Evolutionary conservation across 2,329 filamentous ascomycete genomes (phyloP).

Genomic region (Ophiostoma angusticollis): DNA sequence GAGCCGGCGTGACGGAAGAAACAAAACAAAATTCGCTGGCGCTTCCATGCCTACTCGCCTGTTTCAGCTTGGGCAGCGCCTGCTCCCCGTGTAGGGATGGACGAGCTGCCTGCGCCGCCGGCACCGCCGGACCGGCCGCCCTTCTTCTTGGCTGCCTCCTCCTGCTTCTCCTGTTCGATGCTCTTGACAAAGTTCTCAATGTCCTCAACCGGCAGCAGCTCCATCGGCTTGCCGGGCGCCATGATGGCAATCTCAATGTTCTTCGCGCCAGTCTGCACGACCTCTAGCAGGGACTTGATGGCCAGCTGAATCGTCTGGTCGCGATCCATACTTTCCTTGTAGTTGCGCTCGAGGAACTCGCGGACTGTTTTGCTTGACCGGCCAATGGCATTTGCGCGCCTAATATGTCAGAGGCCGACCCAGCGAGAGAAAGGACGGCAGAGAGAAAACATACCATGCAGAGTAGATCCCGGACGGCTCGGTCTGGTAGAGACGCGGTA

Average conservation of each 20-base stretch:
- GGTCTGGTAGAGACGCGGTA: constrained; percentile 88
- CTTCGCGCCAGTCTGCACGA: constrained; percentile 97
- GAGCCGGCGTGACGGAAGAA: too few relatives aligned
- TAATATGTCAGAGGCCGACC: constrained; percentile 25
- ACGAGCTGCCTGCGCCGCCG: constrained; percentile 40
- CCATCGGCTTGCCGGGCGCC: constrained; percentile 79
- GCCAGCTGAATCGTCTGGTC: constrained; percentile 93
- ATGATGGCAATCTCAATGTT: constrained; percentile 99
- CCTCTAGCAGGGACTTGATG: constrained; percentile 95
- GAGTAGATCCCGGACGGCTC: constrained; percentile 99
- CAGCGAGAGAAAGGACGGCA: not conserved
- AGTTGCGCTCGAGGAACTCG: constrained; percentile 96
- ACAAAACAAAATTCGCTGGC: too few relatives aligned
- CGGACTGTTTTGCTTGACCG: constrained; percentile 97
- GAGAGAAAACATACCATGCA: constrained; percentile 60
- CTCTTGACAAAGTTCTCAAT: constrained; percentile 97
- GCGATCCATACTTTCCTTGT: constrained; percentile 95
- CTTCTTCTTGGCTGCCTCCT: constrained; percentile 97
- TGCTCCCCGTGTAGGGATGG: constrained; percentile 57
- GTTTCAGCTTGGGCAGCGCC: constrained; percentile 21
- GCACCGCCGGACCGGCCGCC: constrained; percentile 60
- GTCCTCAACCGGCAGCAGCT: constrained; percentile 89
- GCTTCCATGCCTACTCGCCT: constrained; percentile 10
- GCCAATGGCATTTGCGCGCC: constrained; percentile 98
- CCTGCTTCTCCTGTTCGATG: constrained; percentile 98